phyloP scores from a whole-genome alignment of 306 rosid genomes.

The Cicer chorassanicum region DNA sequence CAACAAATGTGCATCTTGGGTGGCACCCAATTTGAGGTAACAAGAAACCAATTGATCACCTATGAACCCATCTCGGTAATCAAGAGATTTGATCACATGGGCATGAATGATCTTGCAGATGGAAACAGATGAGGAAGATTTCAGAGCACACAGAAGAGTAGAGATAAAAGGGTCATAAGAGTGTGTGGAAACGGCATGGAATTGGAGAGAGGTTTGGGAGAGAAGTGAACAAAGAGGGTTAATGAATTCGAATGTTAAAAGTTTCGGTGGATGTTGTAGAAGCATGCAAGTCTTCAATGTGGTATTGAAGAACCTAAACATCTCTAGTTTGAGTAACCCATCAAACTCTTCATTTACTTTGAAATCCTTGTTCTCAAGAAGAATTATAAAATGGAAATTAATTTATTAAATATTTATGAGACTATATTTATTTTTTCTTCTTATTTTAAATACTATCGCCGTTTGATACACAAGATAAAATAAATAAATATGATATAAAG shows the following conservation, averaged over 20 bases:
- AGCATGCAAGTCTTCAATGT: conserved; percentile 26
- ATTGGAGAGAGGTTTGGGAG: conserved; percentile 28
- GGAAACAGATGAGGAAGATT: conserved; percentile 55
- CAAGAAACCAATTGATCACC: conserved; percentile 72
- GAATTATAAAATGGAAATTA: too few relatives aligned
- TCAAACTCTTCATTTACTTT: not conserved
- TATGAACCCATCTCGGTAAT: conserved; percentile 69
- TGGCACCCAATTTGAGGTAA: conserved; percentile 57
- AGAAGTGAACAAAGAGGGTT: conserved; percentile 22
- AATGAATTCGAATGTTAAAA: not conserved
- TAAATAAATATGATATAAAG: too few relatives aligned
- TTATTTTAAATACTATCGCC: too few relatives aligned
- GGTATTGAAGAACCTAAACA: conserved; percentile 40
- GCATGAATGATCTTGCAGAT: conserved; percentile 65
- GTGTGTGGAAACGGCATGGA: conserved; percentile 39
- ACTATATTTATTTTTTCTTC: too few relatives aligned
- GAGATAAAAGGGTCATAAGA: conserved; percentile 52
- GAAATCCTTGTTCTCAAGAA: not conserved
- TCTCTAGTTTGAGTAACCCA: not conserved
- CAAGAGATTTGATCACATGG: conserved; percentile 61
- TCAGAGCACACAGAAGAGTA: conserved; percentile 53
- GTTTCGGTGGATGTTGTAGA: conserved; percentile 13
- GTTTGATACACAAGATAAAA: too few relatives aligned
- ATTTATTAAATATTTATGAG: too few relatives aligned
- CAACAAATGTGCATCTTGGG: conserved; percentile 60